Percentiles rank a stretch among this genome's conserved stretches.
Evolutionary conservation across 2,329 filamentous ascomycete genomes (phyloP).

Genomic region (Fusarium neocosmosporiellum): DNA sequence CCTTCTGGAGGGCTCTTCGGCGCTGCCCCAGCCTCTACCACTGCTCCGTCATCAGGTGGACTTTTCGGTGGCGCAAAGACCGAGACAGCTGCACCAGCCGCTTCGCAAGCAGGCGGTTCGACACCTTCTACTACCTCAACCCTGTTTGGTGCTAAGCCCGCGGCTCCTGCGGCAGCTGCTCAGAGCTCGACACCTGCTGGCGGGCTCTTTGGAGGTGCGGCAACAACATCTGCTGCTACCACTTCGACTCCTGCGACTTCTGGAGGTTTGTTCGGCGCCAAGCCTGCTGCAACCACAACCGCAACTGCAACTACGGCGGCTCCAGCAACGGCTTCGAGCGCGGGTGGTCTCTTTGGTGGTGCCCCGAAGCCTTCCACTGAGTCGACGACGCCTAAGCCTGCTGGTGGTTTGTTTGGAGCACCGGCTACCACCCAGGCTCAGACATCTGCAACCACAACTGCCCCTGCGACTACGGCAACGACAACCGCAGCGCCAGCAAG

Average conservation of each 20-base stretch:
- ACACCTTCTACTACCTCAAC: constrained; percentile 35
- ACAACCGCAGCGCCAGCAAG: constrained; percentile 47
- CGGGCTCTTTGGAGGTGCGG: constrained; percentile 49
- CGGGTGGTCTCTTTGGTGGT: constrained; percentile 41
- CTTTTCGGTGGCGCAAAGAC: constrained; percentile 39
- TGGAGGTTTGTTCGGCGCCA: constrained; percentile 48
- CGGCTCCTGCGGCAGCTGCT: constrained; percentile 47
- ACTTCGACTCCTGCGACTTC: constrained; percentile 45
- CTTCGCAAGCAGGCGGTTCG: constrained; percentile 36
- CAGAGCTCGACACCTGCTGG: constrained; percentile 50
- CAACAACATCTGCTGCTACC: constrained; percentile 44
- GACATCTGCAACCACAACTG: constrained; percentile 38
- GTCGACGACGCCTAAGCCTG: constrained; percentile 36
- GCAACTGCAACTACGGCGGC: constrained; percentile 40
- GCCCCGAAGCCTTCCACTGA: constrained; percentile 38
- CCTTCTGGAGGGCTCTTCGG: constrained; percentile 50
- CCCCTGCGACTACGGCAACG: constrained; percentile 43
- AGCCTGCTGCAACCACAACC: constrained; percentile 43
- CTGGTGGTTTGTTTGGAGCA: constrained; percentile 42
- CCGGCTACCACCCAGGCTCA: constrained; percentile 33
- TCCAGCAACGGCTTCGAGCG: constrained; percentile 41
- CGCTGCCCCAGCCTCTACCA: constrained; percentile 43
- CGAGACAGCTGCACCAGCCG: constrained; percentile 36
- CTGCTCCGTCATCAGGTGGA: constrained; percentile 38
- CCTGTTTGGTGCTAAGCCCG: constrained; percentile 57